Conservation (phyloP, 2,329 filamentous ascomycete species). For the Pseudopithomyces maydicus region DNA sequence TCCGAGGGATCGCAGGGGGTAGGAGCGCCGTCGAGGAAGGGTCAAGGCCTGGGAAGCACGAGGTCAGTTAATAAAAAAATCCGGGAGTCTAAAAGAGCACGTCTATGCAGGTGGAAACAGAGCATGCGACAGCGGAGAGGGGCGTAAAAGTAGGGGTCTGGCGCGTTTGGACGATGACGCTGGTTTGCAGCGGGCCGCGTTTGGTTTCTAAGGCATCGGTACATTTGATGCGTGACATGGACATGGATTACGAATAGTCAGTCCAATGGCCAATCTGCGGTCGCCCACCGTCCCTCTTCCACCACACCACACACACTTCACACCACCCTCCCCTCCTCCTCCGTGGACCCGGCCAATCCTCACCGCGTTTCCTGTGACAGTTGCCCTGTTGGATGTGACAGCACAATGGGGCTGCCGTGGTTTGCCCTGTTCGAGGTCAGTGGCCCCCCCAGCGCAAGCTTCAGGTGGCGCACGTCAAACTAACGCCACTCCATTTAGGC, state of each 20-base stretch:
- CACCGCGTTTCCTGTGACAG: neutral
- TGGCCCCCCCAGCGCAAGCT: slow-evolving; percentile 5
- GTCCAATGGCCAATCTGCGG: neutral
- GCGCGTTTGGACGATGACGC: neutral
- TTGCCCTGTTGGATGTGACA: neutral
- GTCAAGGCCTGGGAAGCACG: neutral
- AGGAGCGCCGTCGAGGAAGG: slow-evolving; percentile 18
- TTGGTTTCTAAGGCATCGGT: neutral
- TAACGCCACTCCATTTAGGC: slow-evolving; percentile 36
- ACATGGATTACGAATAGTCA: neutral
- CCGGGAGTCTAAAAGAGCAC: slow-evolving; percentile 1
- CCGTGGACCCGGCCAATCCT: slow-evolving; percentile 1
- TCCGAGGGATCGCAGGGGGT: slow-evolving; percentile 21
- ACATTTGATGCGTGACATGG: slow-evolving; percentile 2
- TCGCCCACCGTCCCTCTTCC: slow-evolving; percentile 7
- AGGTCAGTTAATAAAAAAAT: neutral
- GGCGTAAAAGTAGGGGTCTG: neutral
- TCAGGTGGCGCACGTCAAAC: slow-evolving; percentile 12
- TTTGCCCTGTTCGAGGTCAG: slow-evolving; percentile 40
- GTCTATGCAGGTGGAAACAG: neutral
- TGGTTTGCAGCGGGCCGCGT: slow-evolving; percentile 5
- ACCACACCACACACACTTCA: neutral
- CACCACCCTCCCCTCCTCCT: neutral
- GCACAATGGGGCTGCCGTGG: slow-evolving; percentile 33
- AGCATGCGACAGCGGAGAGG: neutral